phyloP scores from a whole-genome alignment of 2,329 filamentous ascomycete genomes.

The Ceratocystiopsis brevicomis region DNA sequence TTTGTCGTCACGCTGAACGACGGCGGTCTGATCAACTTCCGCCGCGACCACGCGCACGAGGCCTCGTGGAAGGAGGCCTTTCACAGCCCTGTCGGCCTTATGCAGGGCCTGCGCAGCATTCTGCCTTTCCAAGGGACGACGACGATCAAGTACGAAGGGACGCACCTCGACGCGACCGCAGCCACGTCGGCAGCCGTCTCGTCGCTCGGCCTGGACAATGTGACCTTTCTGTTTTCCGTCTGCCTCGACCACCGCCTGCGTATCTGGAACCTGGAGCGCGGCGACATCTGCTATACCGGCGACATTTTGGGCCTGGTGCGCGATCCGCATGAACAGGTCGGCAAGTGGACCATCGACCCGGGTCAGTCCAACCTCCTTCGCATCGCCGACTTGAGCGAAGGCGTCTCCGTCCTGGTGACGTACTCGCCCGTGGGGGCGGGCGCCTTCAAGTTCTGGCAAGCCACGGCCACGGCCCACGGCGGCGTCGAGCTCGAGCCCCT shows the following conservation, averaged over 20 bases:
- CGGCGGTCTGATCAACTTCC: slow-evolving; percentile 55
- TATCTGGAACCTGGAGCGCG: slow-evolving; percentile 74
- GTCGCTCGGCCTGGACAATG: slow-evolving; percentile 28
- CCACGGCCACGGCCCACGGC: slow-evolving; percentile 46
- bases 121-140: slow-evolving; percentile 47
- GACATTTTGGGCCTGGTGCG: slow-evolving; percentile 56
- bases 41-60: slow-evolving; percentile 32
- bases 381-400: slow-evolving; percentile 40
- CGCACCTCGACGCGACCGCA: slow-evolving; percentile 47
- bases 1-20: slow-evolving; percentile 67
- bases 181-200: slow-evolving; percentile 43
- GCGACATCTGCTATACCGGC: slow-evolving; percentile 54
- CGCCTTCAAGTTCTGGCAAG: slow-evolving; percentile 84
- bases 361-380: slow-evolving; percentile 59
- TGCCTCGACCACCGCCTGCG: slow-evolving; percentile 78
- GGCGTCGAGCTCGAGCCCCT: slow-evolving; percentile 36
- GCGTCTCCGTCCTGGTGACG: slow-evolving; percentile 46
- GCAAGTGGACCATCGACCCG: slow-evolving; percentile 63
- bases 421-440: slow-evolving; percentile 77
- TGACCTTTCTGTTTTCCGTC: slow-evolving; percentile 51
- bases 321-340: slow-evolving; percentile 43
- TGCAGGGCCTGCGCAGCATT: slow-evolving; percentile 44
- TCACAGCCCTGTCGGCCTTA: slow-evolving; percentile 57
- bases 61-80: slow-evolving; percentile 50
- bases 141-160: slow-evolving; percentile 42